These are phyloP conservation scores for Ceratobasidium theobromae DNA, from an alignment of 1,284 basidiomycete species.

Conservation along the genomic window DNA sequence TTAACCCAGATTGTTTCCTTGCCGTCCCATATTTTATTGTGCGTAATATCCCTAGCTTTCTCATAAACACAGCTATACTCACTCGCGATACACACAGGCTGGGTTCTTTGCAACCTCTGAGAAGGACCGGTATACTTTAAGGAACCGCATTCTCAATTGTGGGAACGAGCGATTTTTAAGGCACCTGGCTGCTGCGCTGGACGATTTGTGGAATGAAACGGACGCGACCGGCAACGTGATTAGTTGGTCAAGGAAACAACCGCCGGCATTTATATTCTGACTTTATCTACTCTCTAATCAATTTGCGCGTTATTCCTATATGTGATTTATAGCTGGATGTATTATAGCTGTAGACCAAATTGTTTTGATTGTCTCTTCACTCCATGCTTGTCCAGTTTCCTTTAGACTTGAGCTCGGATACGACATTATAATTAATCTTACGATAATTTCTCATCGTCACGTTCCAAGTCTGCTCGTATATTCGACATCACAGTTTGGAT, in stretches of 20 bases:
- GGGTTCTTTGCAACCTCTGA: background rate
- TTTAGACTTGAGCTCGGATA: too few relatives aligned
- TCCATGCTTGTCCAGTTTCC: too few relatives aligned
- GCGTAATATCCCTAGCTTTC: background rate
- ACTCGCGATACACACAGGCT: conserved; percentile 2
- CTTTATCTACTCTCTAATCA: too few relatives aligned
- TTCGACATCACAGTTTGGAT: too few relatives aligned
- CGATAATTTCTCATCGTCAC: too few relatives aligned
- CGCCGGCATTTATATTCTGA: background rate
- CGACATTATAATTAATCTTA: too few relatives aligned
- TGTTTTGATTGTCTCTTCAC: too few relatives aligned
- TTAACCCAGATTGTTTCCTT: conserved; percentile 16
- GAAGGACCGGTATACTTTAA: background rate
- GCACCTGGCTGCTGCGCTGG: background rate
- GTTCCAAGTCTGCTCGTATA: too few relatives aligned
- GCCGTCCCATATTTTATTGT: conserved; percentile 26
- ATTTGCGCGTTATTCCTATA: too few relatives aligned
- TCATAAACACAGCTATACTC: background rate
- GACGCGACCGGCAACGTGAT: background rate
- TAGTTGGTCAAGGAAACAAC: background rate
- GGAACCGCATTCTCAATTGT: background rate
- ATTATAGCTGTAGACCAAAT: too few relatives aligned
- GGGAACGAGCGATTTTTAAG: conserved; percentile 9
- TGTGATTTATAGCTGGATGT: too few relatives aligned
- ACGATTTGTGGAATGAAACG: conserved; percentile 8